Conservation (phyloP, 139 green algal species). For the Ettlia oleoabundans region DNA sequence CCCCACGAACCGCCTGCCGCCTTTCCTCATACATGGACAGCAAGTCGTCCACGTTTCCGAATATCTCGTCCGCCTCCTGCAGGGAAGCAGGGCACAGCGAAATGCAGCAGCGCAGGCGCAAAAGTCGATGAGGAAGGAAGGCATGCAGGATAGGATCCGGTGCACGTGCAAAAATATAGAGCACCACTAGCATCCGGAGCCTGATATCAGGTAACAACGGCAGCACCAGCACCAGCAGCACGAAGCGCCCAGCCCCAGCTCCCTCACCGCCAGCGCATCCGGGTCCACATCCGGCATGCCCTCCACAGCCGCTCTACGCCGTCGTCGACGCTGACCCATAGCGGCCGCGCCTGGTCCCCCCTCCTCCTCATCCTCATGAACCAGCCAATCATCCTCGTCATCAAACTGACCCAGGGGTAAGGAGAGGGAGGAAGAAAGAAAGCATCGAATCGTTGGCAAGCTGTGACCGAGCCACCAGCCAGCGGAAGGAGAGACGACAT, state of each 20-base stretch:
- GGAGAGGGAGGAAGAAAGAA: background rate
- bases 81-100: too few species aligned
- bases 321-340: constrained; percentile 8
- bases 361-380: constrained; percentile 76
- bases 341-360: constrained; percentile 38
- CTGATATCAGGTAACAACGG: too few species aligned
- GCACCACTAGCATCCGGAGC: too few species aligned
- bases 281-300: constrained; percentile 48
- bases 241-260: too few species aligned
- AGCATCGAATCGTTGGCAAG: background rate
- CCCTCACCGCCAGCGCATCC: constrained; percentile 62
- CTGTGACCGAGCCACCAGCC: too few species aligned
- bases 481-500: too few species aligned
- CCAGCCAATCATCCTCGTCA: constrained; percentile 87
- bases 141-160: too few species aligned
- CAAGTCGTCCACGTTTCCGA: constrained; percentile 77
- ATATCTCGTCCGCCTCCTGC: constrained; percentile 87
- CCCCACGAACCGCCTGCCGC: background rate
- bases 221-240: too few species aligned
- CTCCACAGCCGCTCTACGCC: background rate
- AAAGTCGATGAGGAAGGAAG: background rate
- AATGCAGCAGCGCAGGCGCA: too few species aligned
- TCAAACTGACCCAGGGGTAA: too few species aligned
- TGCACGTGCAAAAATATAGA: too few species aligned
- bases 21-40: constrained; percentile 62